These are phyloP conservation scores for Aspergillus arachidicola DNA, from an alignment of 2,329 filamentous ascomycete species.

Conservation along the genomic window DNA sequence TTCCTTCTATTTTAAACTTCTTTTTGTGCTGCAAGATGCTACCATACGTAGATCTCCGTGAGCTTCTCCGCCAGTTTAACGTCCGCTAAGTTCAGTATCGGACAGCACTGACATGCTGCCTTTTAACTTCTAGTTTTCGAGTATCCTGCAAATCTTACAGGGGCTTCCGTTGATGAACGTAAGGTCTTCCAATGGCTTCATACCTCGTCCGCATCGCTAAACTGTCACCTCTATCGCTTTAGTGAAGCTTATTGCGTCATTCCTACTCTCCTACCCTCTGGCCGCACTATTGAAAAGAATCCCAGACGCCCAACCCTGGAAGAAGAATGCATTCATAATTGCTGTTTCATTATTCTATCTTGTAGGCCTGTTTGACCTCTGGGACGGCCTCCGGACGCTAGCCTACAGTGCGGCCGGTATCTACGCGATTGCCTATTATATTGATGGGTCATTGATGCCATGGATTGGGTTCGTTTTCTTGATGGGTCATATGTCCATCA, in stretches of 20 bases:
- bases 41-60: constrained; percentile 65
- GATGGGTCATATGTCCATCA: constrained; percentile 93
- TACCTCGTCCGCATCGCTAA: constrained; percentile 5
- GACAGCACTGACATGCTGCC: constrained; percentile 20
- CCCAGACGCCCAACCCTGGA: constrained; percentile 78
- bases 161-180: constrained; percentile 68
- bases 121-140: constrained; percentile 56
- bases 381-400: constrained; percentile 79
- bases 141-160: constrained; percentile 59
- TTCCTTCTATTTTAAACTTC: constrained; percentile 7
- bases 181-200: constrained; percentile 19
- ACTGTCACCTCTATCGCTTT: constrained; percentile 7
- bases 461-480: constrained; percentile 93
- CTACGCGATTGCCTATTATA: constrained; percentile 80
- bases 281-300: constrained; percentile 86
- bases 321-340: constrained; percentile 88
- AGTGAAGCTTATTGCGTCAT: constrained; percentile 94
- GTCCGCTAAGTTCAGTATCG: not conserved
- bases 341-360: constrained; percentile 83
- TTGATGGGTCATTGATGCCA: constrained; percentile 92
- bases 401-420: constrained; percentile 76
- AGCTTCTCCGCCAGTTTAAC: constrained; percentile 17
- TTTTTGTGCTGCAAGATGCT: constrained; percentile 52
- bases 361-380: constrained; percentile 89
- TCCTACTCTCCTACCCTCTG: constrained; percentile 89